phyloP scores from a whole-genome alignment of 2,329 filamentous ascomycete genomes.

The Cordyceps javanica region DNA sequence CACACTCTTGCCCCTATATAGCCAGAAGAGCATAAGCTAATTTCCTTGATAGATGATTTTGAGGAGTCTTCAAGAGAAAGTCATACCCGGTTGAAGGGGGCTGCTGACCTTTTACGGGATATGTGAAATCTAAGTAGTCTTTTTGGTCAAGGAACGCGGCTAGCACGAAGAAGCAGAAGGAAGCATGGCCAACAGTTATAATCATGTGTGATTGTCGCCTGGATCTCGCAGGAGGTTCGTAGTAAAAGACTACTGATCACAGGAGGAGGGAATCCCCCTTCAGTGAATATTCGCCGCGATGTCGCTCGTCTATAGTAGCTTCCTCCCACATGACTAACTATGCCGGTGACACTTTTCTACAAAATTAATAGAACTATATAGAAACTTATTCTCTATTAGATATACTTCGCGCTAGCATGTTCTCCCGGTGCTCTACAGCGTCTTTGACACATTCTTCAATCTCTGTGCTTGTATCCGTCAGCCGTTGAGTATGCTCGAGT shows the following conservation, averaged over 20 bases:
- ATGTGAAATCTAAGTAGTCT: conserved; percentile 4
- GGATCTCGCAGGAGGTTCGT: too few relatives aligned
- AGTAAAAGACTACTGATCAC: too few relatives aligned
- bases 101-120: conserved; percentile 11
- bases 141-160: not conserved
- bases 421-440: not conserved
- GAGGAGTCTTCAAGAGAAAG: conserved; percentile 13
- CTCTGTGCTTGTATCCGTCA: too few relatives aligned
- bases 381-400: too few relatives aligned
- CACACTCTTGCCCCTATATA: conserved; percentile 2
- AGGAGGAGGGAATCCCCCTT: too few relatives aligned
- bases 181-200: too few relatives aligned
- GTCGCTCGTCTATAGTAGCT: too few relatives aligned
- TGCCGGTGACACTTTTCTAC: too few relatives aligned
- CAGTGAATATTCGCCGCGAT: too few relatives aligned
- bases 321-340: too few relatives aligned
- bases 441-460: not conserved
- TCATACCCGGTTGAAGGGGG: conserved; percentile 13
- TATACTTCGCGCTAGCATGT: not conserved
- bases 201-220: too few relatives aligned
- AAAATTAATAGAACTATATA: too few relatives aligned
- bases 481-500: conserved; percentile 11
- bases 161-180: not conserved
- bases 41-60: conserved; percentile 11
- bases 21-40: not conserved